These are phyloP conservation scores for Microstroma glucosiphilum DNA, from an alignment of 1,284 basidiomycete species.

Conservation along the genomic window DNA sequence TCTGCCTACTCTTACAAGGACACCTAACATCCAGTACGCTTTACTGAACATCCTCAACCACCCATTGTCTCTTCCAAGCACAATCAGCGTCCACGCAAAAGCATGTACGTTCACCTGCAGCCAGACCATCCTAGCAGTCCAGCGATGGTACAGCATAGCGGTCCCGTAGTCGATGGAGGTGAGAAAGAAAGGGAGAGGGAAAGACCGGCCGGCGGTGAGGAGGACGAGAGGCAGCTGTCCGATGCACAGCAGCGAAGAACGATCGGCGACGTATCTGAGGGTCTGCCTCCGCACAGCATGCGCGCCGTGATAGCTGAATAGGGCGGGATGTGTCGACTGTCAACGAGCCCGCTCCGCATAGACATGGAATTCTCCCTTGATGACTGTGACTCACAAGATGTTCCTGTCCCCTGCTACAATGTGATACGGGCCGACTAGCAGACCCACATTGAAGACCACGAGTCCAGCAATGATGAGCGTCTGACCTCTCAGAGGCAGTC, in stretches of 20 bases:
- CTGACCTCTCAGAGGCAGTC: neutral
- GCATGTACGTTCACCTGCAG: neutral
- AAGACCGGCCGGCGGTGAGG: neutral
- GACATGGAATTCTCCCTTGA: no score
- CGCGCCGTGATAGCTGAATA: neutral
- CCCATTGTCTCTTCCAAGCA: neutral
- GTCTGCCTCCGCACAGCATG: neutral
- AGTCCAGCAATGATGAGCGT: neutral
- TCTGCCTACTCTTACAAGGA: neutral
- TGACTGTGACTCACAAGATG: no score
- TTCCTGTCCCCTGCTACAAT: neutral
- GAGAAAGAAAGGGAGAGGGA: neutral
- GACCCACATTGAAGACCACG: neutral
- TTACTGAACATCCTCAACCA: neutral
- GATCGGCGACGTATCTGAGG: neutral
- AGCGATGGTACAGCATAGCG: constrained; percentile 3
- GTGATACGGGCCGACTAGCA: neutral
- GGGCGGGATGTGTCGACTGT: no score
- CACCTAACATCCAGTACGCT: neutral
- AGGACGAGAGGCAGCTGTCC: neutral
- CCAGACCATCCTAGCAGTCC: neutral
- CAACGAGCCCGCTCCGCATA: no score
- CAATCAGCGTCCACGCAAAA: neutral
- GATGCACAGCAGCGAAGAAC: neutral
- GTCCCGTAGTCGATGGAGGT: neutral